Evolutionary conservation across 2,329 filamentous ascomycete genomes (phyloP).

Genomic region (Xylariales sp.): DNA sequence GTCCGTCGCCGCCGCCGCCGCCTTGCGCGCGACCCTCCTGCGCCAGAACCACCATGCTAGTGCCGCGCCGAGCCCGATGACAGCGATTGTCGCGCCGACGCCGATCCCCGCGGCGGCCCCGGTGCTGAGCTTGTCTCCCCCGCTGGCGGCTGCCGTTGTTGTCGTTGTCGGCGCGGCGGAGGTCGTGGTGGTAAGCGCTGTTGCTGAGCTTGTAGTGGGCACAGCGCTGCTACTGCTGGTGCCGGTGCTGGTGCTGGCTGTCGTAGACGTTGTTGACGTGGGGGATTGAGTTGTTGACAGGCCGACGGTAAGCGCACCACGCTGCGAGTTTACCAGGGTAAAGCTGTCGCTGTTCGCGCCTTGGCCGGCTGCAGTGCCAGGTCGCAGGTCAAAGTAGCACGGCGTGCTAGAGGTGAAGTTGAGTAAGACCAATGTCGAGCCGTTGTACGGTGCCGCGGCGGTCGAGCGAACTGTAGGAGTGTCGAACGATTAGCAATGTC

Average conservation of each 20-base stretch:
- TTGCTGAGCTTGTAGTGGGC: background rate
- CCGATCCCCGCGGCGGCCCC: constrained; percentile 10
- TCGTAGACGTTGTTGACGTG: background rate
- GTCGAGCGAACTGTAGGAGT: background rate
- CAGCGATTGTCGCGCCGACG: constrained; percentile 6
- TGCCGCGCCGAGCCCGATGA: constrained; percentile 3
- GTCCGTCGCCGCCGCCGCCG: too few species aligned
- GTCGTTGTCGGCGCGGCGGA: background rate
- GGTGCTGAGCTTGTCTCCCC: background rate
- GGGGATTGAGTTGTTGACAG: constrained; percentile 1
- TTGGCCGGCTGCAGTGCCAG: background rate
- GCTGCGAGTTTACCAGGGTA: background rate
- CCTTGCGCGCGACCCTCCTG: too few species aligned
- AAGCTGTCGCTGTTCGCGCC: constrained; percentile 7
- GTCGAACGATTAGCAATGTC: background rate
- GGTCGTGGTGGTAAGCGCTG: background rate
- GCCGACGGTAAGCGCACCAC: constrained; percentile 5
- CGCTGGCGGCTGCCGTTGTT: background rate
- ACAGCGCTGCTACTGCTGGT: background rate
- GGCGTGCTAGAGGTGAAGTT: constrained; percentile 4
- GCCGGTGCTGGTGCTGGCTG: background rate
- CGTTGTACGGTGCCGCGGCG: constrained; percentile 5
- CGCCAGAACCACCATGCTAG: background rate
- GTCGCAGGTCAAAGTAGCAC: constrained; percentile 10
- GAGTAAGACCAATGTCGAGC: constrained; percentile 3